Conservation (phyloP, 352 stramenopile genomes). For the Phytophthora constricta region DNA sequence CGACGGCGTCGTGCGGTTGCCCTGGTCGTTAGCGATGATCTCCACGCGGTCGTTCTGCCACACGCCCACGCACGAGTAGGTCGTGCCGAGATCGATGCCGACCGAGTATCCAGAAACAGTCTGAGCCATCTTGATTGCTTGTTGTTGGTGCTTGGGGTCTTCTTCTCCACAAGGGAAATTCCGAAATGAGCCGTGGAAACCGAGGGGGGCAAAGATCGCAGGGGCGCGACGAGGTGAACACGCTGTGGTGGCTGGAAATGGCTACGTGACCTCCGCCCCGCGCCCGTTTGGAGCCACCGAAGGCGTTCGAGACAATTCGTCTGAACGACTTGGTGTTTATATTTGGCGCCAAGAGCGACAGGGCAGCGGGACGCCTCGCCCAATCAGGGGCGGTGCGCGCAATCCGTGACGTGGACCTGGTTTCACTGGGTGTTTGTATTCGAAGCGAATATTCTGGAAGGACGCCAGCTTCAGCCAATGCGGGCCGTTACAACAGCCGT, state of each 20-base stretch:
- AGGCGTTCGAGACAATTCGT: neutral
- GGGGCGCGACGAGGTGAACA: neutral
- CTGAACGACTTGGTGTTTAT: neutral
- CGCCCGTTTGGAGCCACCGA: neutral
- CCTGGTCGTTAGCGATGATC: constrained; percentile 96
- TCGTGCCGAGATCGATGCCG: constrained; percentile 93
- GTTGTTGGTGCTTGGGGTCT: constrained; percentile 13
- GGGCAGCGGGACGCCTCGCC: too few species aligned
- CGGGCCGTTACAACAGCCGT: neutral
- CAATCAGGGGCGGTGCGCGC: too few species aligned
- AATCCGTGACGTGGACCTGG: too few species aligned
- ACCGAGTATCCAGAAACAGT: constrained; percentile 43
- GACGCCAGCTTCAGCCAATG: neutral
- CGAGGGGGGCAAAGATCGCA: constrained; percentile 13
- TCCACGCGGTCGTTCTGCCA: constrained; percentile 95
- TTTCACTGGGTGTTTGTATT: neutral
- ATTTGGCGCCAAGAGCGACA: too few species aligned
- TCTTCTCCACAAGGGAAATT: constrained; percentile 35
- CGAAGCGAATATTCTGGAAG: neutral
- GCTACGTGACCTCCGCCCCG: neutral
- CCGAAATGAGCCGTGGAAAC: constrained; percentile 17
- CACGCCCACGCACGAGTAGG: constrained; percentile 94
- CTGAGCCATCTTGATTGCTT: constrained; percentile 31
- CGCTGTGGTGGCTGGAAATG: neutral
- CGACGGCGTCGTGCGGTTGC: constrained; percentile 95